Evolutionary conservation across 441 rosid species (phyloP).

Genomic region (Theobroma grandiflorum): DNA sequence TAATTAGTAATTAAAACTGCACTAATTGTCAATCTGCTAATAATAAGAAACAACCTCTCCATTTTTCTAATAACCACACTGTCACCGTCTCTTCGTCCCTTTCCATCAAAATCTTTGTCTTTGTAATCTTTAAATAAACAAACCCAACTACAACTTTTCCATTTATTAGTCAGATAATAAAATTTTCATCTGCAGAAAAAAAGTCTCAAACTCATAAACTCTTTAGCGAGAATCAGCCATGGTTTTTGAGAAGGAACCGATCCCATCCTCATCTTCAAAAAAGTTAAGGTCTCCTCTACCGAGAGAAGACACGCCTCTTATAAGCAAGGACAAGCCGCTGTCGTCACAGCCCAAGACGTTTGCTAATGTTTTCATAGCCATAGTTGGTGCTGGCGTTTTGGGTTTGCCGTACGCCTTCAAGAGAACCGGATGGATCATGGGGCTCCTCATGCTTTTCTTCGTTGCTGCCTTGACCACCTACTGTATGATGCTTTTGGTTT

Average conservation of each 20-base stretch:
- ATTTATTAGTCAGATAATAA: no score
- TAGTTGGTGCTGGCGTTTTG: constrained; percentile 86
- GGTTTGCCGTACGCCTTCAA: constrained; percentile 85
- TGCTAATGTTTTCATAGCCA: constrained; percentile 84
- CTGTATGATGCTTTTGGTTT: constrained; percentile 82
- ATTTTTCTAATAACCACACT: no score
- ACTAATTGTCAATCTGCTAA: no score
- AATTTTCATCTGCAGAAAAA: background rate
- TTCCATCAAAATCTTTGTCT: no score
- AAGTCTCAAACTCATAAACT: background rate
- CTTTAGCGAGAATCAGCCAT: constrained; percentile 23
- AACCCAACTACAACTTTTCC: no score
- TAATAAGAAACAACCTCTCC: no score
- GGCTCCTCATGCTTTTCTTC: constrained; percentile 63
- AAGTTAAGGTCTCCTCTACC: constrained; percentile 34
- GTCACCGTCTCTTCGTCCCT: no score
- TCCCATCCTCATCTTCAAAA: constrained; percentile 43
- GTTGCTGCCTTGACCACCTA: constrained; percentile 60
- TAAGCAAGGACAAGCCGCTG: constrained; percentile 44
- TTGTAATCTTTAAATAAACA: no score
- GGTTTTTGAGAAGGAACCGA: constrained; percentile 45
- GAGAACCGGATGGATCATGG: constrained; percentile 83
- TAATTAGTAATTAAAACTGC: no score
- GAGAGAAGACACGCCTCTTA: constrained; percentile 70
- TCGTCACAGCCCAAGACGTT: constrained; percentile 76